A percentile compares a stretch with the other conserved stretches of the same genome.
Conservation (phyloP, 164 flowering plant genomes). For the Vitis amurensis region DNA sequence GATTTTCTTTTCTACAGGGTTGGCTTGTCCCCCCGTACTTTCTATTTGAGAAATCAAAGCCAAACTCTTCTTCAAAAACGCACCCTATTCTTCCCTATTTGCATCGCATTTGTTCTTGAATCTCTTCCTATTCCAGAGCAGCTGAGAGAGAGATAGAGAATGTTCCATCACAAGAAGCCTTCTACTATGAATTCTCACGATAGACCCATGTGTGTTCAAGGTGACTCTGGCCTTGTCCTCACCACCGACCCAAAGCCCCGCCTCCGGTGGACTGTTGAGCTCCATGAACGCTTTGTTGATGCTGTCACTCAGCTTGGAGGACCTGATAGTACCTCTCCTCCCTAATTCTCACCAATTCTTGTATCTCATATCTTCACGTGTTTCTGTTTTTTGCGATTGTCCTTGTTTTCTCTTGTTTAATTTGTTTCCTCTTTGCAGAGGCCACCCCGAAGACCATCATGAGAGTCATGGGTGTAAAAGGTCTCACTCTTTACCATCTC, state of each 20-base stretch:
- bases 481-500: conserved; percentile 97
- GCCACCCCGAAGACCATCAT: conserved; percentile 98
- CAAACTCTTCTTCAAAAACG: conserved; percentile 50
- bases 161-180: conserved; percentile 94
- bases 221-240: conserved; percentile 96
- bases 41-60: conserved; percentile 15
- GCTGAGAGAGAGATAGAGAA: conserved; percentile 42
- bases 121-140: conserved; percentile 41
- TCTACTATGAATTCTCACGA: conserved; percentile 78
- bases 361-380: not conserved
- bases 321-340: conserved; percentile 68
- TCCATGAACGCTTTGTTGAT: conserved; percentile 95
- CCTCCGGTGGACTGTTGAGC: conserved; percentile 97
- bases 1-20: conserved; percentile 7
- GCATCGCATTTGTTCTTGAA: conserved; percentile 83
- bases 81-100: conserved; percentile 65
- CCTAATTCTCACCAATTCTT: not conserved
- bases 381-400: not conserved
- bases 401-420: conserved; percentile 3
- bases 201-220: conserved; percentile 82
- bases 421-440: conserved; percentile 44
- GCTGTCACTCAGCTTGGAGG: conserved; percentile 99
- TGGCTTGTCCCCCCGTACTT: conserved; percentile 13
- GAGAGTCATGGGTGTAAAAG: conserved; percentile 99
- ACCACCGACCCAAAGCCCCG: conserved; percentile 99